Conservation (phyloP, 192 early-diverging fungal genomes). For the Coemansia sp. region DNA sequence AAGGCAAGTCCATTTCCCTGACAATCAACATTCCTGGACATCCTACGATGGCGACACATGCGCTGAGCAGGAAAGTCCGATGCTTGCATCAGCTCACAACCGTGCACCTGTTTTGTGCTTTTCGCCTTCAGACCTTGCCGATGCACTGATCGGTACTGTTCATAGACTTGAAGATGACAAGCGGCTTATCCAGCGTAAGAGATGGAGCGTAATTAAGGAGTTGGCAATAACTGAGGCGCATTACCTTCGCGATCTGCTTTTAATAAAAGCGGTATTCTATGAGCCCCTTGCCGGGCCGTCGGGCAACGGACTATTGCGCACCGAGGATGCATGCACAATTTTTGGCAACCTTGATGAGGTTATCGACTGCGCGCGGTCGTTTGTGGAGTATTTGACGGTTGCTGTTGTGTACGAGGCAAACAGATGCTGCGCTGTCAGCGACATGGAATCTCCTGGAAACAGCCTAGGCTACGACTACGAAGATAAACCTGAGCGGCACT, state of each 20-base stretch:
- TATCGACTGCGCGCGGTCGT: slow-evolving; percentile 61
- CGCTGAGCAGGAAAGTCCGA: slow-evolving; percentile 9
- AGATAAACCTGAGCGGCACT: slow-evolving; percentile 24
- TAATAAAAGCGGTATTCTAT: slow-evolving; percentile 70
- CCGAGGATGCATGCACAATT: slow-evolving; percentile 64
- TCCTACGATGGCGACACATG: slow-evolving; percentile 1
- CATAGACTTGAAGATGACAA: slow-evolving; percentile 48
- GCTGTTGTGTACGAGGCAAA: slow-evolving; percentile 54
- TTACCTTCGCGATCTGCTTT: slow-evolving; percentile 72
- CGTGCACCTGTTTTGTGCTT: slow-evolving; percentile 13
- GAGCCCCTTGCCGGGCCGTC: slow-evolving; percentile 52
- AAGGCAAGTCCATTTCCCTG: slow-evolving; percentile 7
- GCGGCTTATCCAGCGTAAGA: slow-evolving; percentile 55
- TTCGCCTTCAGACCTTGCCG: slow-evolving; percentile 37
- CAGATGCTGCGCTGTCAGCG: slow-evolving; percentile 16
- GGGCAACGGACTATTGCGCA: slow-evolving; percentile 47
- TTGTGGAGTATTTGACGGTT: slow-evolving; percentile 63
- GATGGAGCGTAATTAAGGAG: slow-evolving; percentile 70
- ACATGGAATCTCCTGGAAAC: slow-evolving; percentile 12
- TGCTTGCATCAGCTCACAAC: slow-evolving; percentile 5
- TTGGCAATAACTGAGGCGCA: slow-evolving; percentile 72
- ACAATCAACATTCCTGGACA: slow-evolving; percentile 7
- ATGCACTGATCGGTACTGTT: slow-evolving; percentile 42
- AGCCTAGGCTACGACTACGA: slow-evolving; percentile 17
- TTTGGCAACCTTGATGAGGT: slow-evolving; percentile 80